phyloP scores from a whole-genome alignment of 805 yeast genomes.

The Metschnikowia matae region DNA sequence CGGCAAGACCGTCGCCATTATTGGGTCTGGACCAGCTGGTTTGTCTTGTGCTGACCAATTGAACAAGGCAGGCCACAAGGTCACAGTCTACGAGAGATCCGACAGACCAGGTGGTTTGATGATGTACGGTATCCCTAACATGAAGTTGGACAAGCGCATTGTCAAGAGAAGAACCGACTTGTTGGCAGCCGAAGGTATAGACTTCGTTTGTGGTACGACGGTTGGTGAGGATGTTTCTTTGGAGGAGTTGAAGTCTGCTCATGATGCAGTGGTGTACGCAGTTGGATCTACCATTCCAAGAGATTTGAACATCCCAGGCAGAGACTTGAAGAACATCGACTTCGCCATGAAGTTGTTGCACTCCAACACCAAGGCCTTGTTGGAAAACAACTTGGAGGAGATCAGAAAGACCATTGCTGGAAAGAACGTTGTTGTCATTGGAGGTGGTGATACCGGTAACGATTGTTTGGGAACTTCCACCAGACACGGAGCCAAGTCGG shows the following conservation, averaged over 20 bases:
- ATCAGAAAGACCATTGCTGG: constrained; percentile 70
- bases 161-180: constrained; percentile 92
- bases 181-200: constrained; percentile 85
- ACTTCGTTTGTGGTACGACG: constrained; percentile 69
- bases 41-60: constrained; percentile 95
- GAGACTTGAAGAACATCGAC: constrained; percentile 83
- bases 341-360: constrained; percentile 91
- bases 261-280: constrained; percentile 86
- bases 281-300: constrained; percentile 97
- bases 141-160: constrained; percentile 91
- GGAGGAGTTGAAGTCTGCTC: constrained; percentile 56
- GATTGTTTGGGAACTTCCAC: constrained; percentile 97
- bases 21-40: constrained; percentile 98
- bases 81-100: constrained; percentile 88
- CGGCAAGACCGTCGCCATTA: constrained; percentile 76
- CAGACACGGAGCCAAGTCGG: constrained; percentile 95
- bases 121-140: constrained; percentile 99
- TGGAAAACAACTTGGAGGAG: constrained; percentile 74
- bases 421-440: constrained; percentile 91
- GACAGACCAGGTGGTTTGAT: constrained; percentile 95
- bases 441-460: constrained; percentile 99
- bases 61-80: constrained; percentile 91
- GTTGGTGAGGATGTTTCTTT: constrained; percentile 80
- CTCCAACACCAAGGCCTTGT: constrained; percentile 84
- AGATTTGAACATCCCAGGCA: constrained; percentile 90